Conservation (phyloP, 106 monocot species). For the Platanthera zijinensis region DNA sequence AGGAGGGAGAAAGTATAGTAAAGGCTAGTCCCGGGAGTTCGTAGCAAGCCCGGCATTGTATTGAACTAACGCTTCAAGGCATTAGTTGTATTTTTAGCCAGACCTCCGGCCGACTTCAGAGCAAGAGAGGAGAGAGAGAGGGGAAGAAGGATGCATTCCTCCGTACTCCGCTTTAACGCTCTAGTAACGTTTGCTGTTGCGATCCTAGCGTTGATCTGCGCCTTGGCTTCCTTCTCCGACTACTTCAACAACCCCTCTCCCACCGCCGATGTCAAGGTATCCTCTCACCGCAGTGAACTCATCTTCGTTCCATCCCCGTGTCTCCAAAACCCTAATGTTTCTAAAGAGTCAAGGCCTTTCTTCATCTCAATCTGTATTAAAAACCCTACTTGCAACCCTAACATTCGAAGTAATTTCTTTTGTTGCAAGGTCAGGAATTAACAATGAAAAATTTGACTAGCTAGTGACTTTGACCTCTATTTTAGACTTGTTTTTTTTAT, state of each 20-base stretch:
- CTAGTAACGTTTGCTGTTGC: conserved; percentile 65
- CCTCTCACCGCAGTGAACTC: background rate
- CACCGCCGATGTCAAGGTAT: conserved; percentile 62
- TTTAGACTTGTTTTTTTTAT: background rate
- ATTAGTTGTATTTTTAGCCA: too few relatives aligned
- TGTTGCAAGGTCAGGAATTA: too few relatives aligned
- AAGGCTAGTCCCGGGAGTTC: too few relatives aligned
- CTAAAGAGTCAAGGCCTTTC: too few relatives aligned
- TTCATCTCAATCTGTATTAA: too few relatives aligned
- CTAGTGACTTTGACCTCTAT: background rate
- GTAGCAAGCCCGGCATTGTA: too few relatives aligned
- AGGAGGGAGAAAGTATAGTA: too few relatives aligned
- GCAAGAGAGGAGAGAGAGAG: background rate
- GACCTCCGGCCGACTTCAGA: too few relatives aligned
- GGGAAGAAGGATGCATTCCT: conserved; percentile 58
- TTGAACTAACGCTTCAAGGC: too few relatives aligned
- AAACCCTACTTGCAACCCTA: too few relatives aligned
- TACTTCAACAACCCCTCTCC: conserved; percentile 64
- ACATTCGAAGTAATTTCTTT: too few relatives aligned
- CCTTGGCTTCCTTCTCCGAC: conserved; percentile 74
- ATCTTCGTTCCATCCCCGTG: background rate
- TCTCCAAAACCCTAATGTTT: background rate
- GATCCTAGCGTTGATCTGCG: conserved; percentile 74
- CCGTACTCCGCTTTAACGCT: conserved; percentile 59
- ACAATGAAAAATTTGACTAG: background rate